phyloP scores from a whole-genome alignment of 2,329 filamentous ascomycete genomes.

The Sphaerulina populicola region DNA sequence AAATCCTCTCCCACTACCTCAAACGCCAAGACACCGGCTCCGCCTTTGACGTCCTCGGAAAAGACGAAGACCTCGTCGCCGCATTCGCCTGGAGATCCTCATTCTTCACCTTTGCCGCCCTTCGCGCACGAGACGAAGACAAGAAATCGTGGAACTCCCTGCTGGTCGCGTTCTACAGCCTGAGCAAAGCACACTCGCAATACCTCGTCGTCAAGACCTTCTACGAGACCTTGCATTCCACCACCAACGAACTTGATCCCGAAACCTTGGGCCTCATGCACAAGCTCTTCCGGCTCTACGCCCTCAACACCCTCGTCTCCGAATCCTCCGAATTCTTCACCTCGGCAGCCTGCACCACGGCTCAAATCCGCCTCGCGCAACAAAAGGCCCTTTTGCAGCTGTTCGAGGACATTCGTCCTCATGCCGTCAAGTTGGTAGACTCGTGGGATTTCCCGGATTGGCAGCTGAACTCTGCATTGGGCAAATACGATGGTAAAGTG shows the following conservation, averaged over 20 bases:
- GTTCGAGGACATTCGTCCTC: conserved; percentile 62
- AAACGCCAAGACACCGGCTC: conserved; percentile 60
- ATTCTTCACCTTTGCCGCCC: conserved; percentile 65
- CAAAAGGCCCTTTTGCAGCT: conserved; percentile 61
- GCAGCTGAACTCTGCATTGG: conserved; percentile 64
- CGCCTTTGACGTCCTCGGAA: conserved; percentile 65
- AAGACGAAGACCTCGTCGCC: conserved; percentile 60
- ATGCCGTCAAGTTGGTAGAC: conserved; percentile 63
- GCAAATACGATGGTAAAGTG: conserved; percentile 63
- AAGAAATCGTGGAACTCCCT: conserved; percentile 71
- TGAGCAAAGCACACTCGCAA: conserved; percentile 66
- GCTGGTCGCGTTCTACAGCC: conserved; percentile 68
- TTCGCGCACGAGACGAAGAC: conserved; percentile 64
- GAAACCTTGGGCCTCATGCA: conserved; percentile 53
- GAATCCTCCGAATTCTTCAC: conserved; percentile 67
- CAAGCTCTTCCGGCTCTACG: conserved; percentile 59
- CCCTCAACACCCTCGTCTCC: conserved; percentile 58
- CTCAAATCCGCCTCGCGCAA: conserved; percentile 62
- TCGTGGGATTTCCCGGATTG: conserved; percentile 70
- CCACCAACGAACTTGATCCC: conserved; percentile 48
- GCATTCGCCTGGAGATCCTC: conserved; percentile 70
- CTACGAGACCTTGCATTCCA: conserved; percentile 56
- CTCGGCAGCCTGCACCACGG: conserved; percentile 58
- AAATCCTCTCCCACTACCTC: conserved; percentile 58
- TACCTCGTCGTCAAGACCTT: conserved; percentile 74